These are phyloP conservation scores for Kappamyces sp. DNA, from an alignment of 192 early-diverging fungal species.

Conservation along the genomic window DNA sequence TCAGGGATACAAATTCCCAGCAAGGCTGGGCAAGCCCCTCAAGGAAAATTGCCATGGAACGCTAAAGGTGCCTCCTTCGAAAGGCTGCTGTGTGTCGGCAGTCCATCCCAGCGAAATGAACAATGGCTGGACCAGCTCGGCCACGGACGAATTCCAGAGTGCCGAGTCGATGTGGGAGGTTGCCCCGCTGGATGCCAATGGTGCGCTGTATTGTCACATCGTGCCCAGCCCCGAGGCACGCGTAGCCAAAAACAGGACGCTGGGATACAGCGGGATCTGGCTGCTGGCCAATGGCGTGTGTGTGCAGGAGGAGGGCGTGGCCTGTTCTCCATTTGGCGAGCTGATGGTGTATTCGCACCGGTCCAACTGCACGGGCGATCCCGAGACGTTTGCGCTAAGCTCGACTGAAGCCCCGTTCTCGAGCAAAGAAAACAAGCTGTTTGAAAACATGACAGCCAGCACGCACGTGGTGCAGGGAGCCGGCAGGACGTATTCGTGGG, in stretches of 20 bases:
- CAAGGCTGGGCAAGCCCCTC: background rate
- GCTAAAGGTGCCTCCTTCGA: slow-evolving; percentile 9
- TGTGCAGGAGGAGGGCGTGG: too few species aligned
- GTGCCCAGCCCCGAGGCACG: background rate
- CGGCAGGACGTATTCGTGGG: too few species aligned
- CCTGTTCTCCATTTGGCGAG: too few species aligned
- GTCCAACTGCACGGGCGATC: too few species aligned
- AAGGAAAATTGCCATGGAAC: background rate
- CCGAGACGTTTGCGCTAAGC: too few species aligned
- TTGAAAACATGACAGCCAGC: too few species aligned
- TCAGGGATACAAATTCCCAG: background rate
- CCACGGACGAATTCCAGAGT: background rate
- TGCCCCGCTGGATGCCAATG: background rate
- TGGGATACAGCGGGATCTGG: background rate
- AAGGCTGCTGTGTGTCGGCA: slow-evolving; percentile 7
- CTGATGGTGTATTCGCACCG: too few species aligned
- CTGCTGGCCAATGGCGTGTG: too few species aligned
- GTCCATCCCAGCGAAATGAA: background rate
- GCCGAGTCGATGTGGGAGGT: background rate
- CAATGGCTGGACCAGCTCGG: background rate
- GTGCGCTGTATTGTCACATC: background rate
- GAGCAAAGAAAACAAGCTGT: too few species aligned
- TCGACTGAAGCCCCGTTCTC: too few species aligned
- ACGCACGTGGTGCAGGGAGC: too few species aligned
- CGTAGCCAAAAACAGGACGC: background rate